Base-by-base conservation (phyloP, 768 basidiomycete genomes). In the Boletus vinaceobasis region DNA sequence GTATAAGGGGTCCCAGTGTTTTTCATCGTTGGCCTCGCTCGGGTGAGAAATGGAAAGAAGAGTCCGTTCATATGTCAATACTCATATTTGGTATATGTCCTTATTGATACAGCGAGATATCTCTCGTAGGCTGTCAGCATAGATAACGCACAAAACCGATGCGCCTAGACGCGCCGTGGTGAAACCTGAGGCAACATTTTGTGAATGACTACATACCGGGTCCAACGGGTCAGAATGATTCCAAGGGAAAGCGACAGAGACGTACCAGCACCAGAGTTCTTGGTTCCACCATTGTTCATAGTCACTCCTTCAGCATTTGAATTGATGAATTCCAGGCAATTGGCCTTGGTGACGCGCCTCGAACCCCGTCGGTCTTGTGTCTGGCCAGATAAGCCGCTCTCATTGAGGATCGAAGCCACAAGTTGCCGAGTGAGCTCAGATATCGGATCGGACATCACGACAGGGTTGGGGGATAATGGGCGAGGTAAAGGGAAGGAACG, bases 251-350 rank as follows among this genome's bases (percentile, higher is more conserved):
- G 19, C 7, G 21, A 32, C n/a, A 4, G 33, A 4, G 19, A 49
- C 60, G 29, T 4, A 61, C 60, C 56, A 26, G 55, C 35, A 23
- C 60, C 60, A 11, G 49, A 23, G n/a, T 58, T 58, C 0, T 49
- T 9, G 23, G 1, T 1, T 23, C 52, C 55, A 11, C 52, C 52
- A 21, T 45, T 49, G 29, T 61, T 53, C 46, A 61, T 1, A 10
- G 60, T 61, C 9, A 43, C 0, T 2, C 60, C 60, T 0, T 54
- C 50, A 5, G 10, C 55, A 1, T 7, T 48, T 8, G 60, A 52
- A 39, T 0, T 4, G 0, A 0, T 17, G 32, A 61, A 5, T 0
- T 44, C 36, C 26, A 58, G 1, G 14, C 38, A 48, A 19, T 61
- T 48, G 4, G 8, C 4, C 43, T 26, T 61, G 7, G 17, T 32